Percentiles rank a stretch among this genome's conserved stretches.
These are phyloP conservation scores for Naumovozyma baii DNA, from an alignment of 805 yeast genomes.

Conservation along the genomic window DNA sequence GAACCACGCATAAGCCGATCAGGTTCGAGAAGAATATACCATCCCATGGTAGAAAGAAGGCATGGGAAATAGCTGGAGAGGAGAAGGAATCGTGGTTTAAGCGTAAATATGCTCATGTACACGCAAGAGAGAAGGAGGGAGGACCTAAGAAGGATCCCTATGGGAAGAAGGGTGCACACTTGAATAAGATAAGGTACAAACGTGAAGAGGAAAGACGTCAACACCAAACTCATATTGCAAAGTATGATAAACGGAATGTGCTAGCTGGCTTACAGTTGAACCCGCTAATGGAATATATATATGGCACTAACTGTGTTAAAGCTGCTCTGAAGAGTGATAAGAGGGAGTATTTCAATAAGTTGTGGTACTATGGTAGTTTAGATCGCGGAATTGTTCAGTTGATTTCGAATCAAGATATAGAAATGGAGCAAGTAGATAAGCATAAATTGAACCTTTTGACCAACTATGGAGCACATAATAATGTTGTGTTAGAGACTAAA, in stretches of 20 bases:
- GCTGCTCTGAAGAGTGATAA: constrained; percentile 55
- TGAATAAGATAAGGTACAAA: constrained; percentile 7
- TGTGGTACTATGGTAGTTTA: constrained; percentile 39
- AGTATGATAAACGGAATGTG: constrained; percentile 5
- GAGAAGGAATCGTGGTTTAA: constrained; percentile 55
- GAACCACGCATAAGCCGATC: neutral
- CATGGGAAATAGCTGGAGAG: constrained; percentile 58
- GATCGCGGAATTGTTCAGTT: constrained; percentile 31
- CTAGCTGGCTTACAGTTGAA: constrained; percentile 22
- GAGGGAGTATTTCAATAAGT: constrained; percentile 42
- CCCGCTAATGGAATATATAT: constrained; percentile 57
- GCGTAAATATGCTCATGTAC: constrained; percentile 56
- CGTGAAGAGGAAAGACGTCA: neutral
- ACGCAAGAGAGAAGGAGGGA: constrained; percentile 35
- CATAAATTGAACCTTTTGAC: constrained; percentile 53
- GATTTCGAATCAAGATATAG: neutral
- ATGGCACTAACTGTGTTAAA: constrained; percentile 64
- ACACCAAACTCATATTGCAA: constrained; percentile 5
- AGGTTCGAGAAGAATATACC: constrained; percentile 40
- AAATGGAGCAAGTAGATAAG: constrained; percentile 27
- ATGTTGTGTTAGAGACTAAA: constrained; percentile 60
- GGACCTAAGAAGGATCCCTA: constrained; percentile 7
- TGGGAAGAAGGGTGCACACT: constrained; percentile 13
- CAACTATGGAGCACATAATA: constrained; percentile 69
- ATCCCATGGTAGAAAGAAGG: constrained; percentile 34